A percentile compares a stretch with the other conserved stretches of the same genome.
These are phyloP conservation scores for Candida succiphila DNA, from an alignment of 805 yeast species.

Conservation along the genomic window DNA sequence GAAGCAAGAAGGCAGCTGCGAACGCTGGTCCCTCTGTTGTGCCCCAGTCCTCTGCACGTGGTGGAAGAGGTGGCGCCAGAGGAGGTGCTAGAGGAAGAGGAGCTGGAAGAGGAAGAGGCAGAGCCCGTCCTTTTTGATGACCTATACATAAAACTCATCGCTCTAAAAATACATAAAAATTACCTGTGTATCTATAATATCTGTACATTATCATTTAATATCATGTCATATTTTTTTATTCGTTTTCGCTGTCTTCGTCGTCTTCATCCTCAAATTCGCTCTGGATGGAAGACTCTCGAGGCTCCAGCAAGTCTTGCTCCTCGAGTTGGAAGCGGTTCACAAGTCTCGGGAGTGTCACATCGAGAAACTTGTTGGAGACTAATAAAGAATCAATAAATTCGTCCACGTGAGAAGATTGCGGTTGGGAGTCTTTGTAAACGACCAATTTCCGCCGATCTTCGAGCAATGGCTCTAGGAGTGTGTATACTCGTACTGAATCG, in stretches of 20 bases:
- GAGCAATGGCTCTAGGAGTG: slow-evolving; percentile 41
- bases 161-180: not conserved
- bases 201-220: no score
- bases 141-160: not conserved
- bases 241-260: no score
- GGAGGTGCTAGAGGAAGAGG: slow-evolving; percentile 1
- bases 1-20: slow-evolving; percentile 21
- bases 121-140: slow-evolving; percentile 1
- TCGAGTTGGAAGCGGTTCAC: slow-evolving; percentile 29
- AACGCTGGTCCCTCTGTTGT: no score
- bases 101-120: slow-evolving; percentile 2
- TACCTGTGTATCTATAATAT: not conserved
- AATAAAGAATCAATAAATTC: slow-evolving; percentile 61
- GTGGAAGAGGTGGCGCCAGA: slow-evolving; percentile 9
- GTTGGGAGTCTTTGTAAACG: slow-evolving; percentile 23
- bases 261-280: slow-evolving; percentile 23
- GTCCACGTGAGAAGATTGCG: slow-evolving; percentile 49
- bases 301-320: slow-evolving; percentile 29
- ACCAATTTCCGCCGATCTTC: slow-evolving; percentile 66
- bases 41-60: slow-evolving; percentile 23
- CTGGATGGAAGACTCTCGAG: slow-evolving; percentile 27
- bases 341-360: slow-evolving; percentile 63
- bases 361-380: slow-evolving; percentile 52
- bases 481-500: slow-evolving; percentile 35
- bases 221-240: no score